phyloP scores from a whole-genome alignment of 495 filamentous ascomycete species.

The Penicillium crystallinum region DNA sequence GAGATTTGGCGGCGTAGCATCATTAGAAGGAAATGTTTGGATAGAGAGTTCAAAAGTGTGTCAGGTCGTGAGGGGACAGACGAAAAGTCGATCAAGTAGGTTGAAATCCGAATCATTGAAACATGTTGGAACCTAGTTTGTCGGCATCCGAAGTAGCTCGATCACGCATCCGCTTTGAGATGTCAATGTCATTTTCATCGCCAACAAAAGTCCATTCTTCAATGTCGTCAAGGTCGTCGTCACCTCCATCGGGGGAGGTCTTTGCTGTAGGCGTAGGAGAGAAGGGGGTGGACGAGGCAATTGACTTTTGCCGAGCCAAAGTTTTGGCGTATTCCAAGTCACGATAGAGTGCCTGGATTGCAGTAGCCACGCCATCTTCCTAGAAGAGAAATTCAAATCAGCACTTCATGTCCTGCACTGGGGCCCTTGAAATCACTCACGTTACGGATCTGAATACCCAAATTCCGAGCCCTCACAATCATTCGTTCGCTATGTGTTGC shows the following conservation, averaged over 20 bases:
- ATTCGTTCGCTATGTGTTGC: slow-evolving; percentile 83
- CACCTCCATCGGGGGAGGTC: slow-evolving; percentile 32
- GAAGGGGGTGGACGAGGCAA: slow-evolving; percentile 38
- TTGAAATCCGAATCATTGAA: slow-evolving; percentile 6
- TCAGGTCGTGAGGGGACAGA: too few relatives aligned
- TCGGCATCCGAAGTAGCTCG: slow-evolving; percentile 27
- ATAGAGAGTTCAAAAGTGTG: neutral
- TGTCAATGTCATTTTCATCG: slow-evolving; percentile 57
- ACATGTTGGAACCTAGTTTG: slow-evolving; percentile 12
- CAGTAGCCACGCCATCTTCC: slow-evolving; percentile 85
- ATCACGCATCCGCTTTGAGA: slow-evolving; percentile 37
- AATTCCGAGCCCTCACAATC: slow-evolving; percentile 73
- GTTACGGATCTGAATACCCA: slow-evolving; percentile 82
- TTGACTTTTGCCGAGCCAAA: slow-evolving; percentile 61
- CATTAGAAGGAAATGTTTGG: too few relatives aligned
- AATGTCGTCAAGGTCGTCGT: slow-evolving; percentile 44
- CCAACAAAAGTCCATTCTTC: slow-evolving; percentile 73
- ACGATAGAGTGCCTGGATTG: slow-evolving; percentile 89
- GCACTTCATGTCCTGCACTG: neutral
- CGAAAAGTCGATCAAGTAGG: neutral
- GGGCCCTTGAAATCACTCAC: slow-evolving; percentile 44
- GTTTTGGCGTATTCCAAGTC: slow-evolving; percentile 94
- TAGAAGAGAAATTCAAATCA: slow-evolving; percentile 26
- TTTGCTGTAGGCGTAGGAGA: slow-evolving; percentile 35
- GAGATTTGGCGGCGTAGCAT: too few relatives aligned